A percentile compares a stretch with the other conserved stretches of the same genome.
Evolutionary conservation across 108 stramenopile genomes (phyloP).

Genomic region (Nitzschia sp.): DNA sequence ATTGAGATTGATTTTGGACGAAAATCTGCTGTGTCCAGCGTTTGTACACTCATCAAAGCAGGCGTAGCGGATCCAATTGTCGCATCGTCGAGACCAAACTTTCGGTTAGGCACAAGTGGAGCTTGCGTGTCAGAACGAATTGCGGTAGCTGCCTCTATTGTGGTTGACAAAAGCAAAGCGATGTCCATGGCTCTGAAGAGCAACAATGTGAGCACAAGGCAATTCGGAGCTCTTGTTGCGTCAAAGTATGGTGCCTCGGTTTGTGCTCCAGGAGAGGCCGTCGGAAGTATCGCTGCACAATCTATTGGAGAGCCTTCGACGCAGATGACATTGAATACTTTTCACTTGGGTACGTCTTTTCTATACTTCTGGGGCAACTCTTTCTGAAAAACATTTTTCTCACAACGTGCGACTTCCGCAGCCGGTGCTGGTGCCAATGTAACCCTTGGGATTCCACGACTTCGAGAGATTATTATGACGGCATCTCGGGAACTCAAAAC

Average conservation of each 20-base stretch:
- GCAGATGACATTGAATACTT: conserved; percentile 99
- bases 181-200: conserved; percentile 59
- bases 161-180: conserved; percentile 44
- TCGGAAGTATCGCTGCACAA: conserved; percentile 97
- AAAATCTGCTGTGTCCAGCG: conserved; percentile 51
- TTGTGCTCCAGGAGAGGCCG: conserved; percentile 97
- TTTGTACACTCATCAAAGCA: conserved; percentile 64
- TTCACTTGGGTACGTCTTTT: conserved; percentile 81
- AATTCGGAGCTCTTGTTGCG: conserved; percentile 70
- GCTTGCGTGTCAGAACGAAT: conserved; percentile 83
- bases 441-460: conserved; percentile 98
- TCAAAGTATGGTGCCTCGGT: conserved; percentile 91
- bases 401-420: not conserved
- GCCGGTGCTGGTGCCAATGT: conserved; percentile 99
- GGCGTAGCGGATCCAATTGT: conserved; percentile 77
- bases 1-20: conserved; percentile 52
- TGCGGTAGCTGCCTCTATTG: conserved; percentile 54
- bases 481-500: conserved; percentile 94
- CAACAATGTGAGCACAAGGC: conserved; percentile 48
- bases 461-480: conserved; percentile 99
- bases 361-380: not conserved
- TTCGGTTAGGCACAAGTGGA: conserved; percentile 77
- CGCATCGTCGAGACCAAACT: conserved; percentile 45
- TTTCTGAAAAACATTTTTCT: not conserved
- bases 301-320: conserved; percentile 98